These are phyloP conservation scores for Kokia cookei DNA, from an alignment of 441 rosid species.

Conservation along the genomic window DNA sequence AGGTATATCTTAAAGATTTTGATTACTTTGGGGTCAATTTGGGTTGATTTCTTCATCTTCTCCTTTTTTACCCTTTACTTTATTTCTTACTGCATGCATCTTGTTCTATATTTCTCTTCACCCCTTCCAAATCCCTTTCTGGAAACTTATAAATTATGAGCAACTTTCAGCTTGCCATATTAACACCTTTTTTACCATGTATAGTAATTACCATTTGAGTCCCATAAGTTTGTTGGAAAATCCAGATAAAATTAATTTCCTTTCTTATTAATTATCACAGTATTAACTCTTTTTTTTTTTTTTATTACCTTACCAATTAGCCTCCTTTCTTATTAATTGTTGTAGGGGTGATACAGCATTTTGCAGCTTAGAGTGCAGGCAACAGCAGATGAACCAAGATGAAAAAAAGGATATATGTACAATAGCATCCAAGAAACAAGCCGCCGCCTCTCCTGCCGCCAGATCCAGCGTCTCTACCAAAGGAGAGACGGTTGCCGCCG, in stretches of 20 bases:
- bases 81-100: neutral
- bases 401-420: constrained; percentile 63
- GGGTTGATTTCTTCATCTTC: neutral
- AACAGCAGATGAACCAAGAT: constrained; percentile 69
- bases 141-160: neutral
- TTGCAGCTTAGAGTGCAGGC: constrained; percentile 85
- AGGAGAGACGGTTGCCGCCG: constrained; percentile 57
- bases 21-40: neutral
- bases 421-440: constrained; percentile 37
- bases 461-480: constrained; percentile 33
- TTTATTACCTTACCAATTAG: no score
- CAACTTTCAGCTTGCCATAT: neutral
- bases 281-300: neutral
- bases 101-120: neutral
- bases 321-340: neutral
- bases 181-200: no score
- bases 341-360: constrained; percentile 80
- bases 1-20: constrained; percentile 30
- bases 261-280: no score
- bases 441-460: constrained; percentile 19
- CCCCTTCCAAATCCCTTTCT: neutral
- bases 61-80: neutral
- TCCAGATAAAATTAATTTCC: no score
- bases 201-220: neutral
- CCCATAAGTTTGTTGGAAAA: no score